phyloP scores from a whole-genome alignment of 2,329 filamentous ascomycete species.

The Capronia epimyces region DNA sequence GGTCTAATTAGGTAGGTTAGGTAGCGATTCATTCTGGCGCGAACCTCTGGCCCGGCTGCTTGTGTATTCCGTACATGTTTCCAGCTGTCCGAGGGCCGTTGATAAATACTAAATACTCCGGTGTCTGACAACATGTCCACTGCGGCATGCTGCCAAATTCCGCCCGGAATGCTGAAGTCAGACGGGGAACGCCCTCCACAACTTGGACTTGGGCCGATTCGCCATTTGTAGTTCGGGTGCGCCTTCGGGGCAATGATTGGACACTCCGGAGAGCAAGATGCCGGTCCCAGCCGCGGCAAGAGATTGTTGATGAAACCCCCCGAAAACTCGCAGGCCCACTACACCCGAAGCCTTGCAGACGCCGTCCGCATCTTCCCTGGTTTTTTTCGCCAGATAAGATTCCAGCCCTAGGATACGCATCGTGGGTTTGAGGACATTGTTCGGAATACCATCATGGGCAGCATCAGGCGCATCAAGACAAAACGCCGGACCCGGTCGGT shows the following conservation, averaged over 20 bases:
- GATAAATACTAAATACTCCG: background rate
- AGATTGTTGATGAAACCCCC: background rate
- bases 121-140: background rate
- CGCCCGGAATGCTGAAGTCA: background rate
- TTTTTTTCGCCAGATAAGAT: conserved; percentile 5
- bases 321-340: background rate
- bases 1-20: no score
- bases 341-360: conserved; percentile 3
- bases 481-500: conserved; percentile 62
- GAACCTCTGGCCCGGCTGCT: background rate
- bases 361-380: background rate
- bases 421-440: background rate
- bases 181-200: background rate
- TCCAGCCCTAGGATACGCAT: background rate
- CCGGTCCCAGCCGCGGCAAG: background rate
- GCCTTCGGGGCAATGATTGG: background rate
- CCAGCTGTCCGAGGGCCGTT: conserved; percentile 3
- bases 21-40: background rate
- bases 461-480: conserved; percentile 64
- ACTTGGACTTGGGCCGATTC: background rate
- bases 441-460: conserved; percentile 52
- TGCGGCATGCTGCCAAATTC: background rate
- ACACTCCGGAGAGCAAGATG: background rate
- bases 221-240: background rate
- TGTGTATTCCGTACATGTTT: no score